Conservation (phyloP, 2,329 filamentous ascomycete genomes). For the Sporothrix globosa region DNA sequence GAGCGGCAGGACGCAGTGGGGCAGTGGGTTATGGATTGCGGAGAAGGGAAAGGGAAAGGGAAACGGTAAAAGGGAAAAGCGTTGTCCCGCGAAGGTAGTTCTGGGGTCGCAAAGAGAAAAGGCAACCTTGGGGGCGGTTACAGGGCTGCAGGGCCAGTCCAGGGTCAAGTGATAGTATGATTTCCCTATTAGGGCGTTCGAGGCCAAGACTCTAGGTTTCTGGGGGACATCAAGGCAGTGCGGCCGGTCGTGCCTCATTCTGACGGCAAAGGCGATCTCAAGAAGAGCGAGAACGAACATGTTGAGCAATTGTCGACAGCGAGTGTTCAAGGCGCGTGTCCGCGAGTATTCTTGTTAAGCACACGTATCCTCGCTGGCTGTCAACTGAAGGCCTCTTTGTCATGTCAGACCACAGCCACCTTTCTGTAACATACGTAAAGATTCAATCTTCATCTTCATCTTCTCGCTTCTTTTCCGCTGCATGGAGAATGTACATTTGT, state of each 20-base stretch:
- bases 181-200: no score
- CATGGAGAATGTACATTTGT: neutral
- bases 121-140: no score
- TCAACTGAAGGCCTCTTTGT: no score
- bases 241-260: no score
- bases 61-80: neutral
- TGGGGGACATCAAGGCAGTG: no score
- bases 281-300: constrained; percentile 10
- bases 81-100: neutral
- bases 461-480: neutral
- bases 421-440: neutral
- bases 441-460: no score
- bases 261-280: neutral
- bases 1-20: neutral
- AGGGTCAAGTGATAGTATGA: no score
- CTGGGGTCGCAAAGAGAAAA: neutral
- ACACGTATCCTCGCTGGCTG: no score
- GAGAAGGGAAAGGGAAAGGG: no score
- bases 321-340: neutral
- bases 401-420: neutral
- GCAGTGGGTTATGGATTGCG: neutral
- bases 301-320: constrained; percentile 9
- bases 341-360: no score
- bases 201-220: no score
- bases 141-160: no score